Base-by-base conservation (phyloP, 73 alveolate genomes). In the Paramecium tetraurelia region DNA sequence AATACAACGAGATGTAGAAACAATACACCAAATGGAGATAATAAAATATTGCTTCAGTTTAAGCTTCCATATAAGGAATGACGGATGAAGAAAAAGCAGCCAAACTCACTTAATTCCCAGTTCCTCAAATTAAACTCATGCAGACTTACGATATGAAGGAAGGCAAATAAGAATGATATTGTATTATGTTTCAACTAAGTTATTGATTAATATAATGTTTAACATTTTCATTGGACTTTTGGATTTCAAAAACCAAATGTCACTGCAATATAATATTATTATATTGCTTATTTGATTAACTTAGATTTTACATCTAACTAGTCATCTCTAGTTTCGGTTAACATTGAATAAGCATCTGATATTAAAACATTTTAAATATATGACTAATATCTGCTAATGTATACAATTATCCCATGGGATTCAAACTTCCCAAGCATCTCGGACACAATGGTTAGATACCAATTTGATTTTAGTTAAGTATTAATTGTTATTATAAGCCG, bases 11-110 rank as follows among this genome's bases (percentile, higher is more conserved):
- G 14, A 41, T 80, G 43, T 16, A 38, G 53, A 80, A 80, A 21
- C 29, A 27, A 14, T 80, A 80, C 14, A 80, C 70, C 7, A 80
- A 80, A 80, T 80, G 90, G 90, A 80, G 90, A 80, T 38, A 72
- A 72, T 18, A 72, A 72, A 72, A 72, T 72, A 72, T 72, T 14
- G 86, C 86, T 21, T 36, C 86, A 33, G 84, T 63, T 27, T 63
- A 75, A 38, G 70, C 43, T 22, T 80, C 70, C 2, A 80, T 80
- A 0, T 9, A 44, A 18, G 75, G 90, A 80, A 21, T 43, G 31
- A 80, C 46, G 4, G 46, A 33, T 20, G 90, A 80, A 80, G 75
- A 44, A 46, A 72, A 72, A 72, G 57, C 86, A 36, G 57, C 57
- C 38, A 33, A 72, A 33, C 46, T 36, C n/a, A 36, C 59, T 12